Evolutionary conservation across 192 early-diverging fungal genomes (phyloP), one percentile per base, ranked within the genome.

Genomic region (Backusella macrospora): DNA sequence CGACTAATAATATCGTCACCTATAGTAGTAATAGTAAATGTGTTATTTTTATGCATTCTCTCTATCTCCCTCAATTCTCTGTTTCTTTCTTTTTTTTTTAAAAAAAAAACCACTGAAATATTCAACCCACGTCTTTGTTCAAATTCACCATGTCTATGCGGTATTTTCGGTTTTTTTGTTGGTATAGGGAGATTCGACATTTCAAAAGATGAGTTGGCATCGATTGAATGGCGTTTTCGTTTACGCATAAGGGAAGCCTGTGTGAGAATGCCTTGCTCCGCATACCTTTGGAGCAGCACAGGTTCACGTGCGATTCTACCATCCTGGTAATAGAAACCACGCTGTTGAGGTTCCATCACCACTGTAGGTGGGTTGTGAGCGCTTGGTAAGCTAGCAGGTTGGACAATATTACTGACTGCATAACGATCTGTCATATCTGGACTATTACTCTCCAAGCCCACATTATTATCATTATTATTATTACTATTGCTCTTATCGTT

Each of bases 101-200:
- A 14, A 18, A 9, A 23, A 15, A 64, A 26, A 7, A 1, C 5
- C 9, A 55, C 23, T 23, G 18, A 43, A 40, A 21, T 42, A 69
- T 73, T 34, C 29, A 34, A 34, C 29, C 52, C 76, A 82, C 80
- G 80, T 73, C 80, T 47, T 47, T 66, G 70, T 59, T 82, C 80
- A 64, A 82, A 82, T 62, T 78, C 80, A 13, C 80, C 80, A 49
- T 82, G 80, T 38, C 80, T 64, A 46, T 82, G 80, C 43, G 80
- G 80, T 47, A 76, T 78, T 73, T 82, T 82, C 26, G 76, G 70
- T 63, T 81, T 81, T 45, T 77, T 81, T 12, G 73, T 59, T 65
- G 70, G 65, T 12, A 42, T 14, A 37, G 70, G 74, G 5, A 72
- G 26, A 26, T 65, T 68, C 16, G 78, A 49, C 21, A 72, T 52